Evolutionary conservation across 768 basidiomycete species (phyloP).

Genomic region (Tylopilus rubrobrunneus): DNA sequence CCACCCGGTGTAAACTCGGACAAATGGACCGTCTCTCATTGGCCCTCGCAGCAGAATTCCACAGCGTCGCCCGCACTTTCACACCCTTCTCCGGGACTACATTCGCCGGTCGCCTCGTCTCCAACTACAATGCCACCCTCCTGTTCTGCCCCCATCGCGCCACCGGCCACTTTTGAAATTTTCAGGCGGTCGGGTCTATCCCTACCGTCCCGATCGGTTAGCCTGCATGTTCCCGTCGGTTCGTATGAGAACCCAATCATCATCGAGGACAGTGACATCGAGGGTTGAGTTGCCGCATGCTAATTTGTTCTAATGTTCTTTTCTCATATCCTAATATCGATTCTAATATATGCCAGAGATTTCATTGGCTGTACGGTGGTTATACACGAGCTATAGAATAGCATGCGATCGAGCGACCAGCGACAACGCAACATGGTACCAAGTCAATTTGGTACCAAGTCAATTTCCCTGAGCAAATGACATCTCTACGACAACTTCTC

Average conservation of each 20-base stretch:
- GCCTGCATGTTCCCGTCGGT: slow-evolving; percentile 6
- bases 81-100: background rate
- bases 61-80: background rate
- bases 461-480: background rate
- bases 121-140: background rate
- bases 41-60: slow-evolving; percentile 2
- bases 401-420: background rate
- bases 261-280: slow-evolving; percentile 20
- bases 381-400: background rate
- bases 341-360: background rate
- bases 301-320: background rate
- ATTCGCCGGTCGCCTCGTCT: background rate
- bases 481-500: background rate
- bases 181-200: slow-evolving; percentile 5
- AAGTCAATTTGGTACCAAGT: background rate
- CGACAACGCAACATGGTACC: background rate
- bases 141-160: background rate
- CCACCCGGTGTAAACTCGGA: background rate
- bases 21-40: background rate
- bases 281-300: slow-evolving; percentile 3
- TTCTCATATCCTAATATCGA: background rate
- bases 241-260: slow-evolving; percentile 22
- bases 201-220: slow-evolving; percentile 1
- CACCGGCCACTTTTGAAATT: background rate
- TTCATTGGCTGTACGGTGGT: background rate